phyloP scores from a whole-genome alignment of 2,329 filamentous ascomycete genomes.

The Zalaria sp. region DNA sequence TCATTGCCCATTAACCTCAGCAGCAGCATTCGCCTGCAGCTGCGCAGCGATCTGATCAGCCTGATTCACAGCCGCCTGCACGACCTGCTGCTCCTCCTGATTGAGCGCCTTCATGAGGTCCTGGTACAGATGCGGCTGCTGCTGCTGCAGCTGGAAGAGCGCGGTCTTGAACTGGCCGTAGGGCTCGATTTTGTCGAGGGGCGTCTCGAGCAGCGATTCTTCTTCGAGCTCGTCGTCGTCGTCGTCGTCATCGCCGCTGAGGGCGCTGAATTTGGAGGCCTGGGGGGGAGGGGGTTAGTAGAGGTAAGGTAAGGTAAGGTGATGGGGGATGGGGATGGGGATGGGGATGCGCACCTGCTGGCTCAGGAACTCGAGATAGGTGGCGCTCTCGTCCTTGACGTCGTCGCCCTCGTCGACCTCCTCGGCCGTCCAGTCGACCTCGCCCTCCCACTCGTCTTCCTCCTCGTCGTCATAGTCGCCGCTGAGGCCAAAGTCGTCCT shows the following conservation, averaged over 20 bases:
- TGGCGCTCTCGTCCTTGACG: constrained; percentile 76
- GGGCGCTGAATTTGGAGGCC: constrained; percentile 33
- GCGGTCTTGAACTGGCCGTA: constrained; percentile 79
- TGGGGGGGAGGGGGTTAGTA: constrained; percentile 29
- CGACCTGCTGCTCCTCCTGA: constrained; percentile 65
- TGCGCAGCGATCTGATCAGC: constrained; percentile 42
- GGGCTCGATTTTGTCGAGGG: constrained; percentile 87
- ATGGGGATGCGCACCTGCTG: constrained; percentile 28
- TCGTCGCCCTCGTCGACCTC: constrained; percentile 52
- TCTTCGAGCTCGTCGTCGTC: constrained; percentile 87
- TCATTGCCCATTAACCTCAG: too few relatives aligned
- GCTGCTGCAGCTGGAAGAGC: constrained; percentile 70
- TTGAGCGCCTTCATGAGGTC: constrained; percentile 65
- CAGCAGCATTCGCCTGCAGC: constrained; percentile 1
- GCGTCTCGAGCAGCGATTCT: constrained; percentile 81
- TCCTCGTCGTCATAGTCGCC: constrained; percentile 60
- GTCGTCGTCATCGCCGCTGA: constrained; percentile 39
- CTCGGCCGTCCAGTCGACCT: constrained; percentile 53
- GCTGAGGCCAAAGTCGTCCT: constrained; percentile 61
- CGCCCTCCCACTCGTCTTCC: constrained; percentile 65
- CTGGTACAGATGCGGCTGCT: constrained; percentile 79
- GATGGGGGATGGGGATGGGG: too few relatives aligned
- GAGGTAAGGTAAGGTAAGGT: too few relatives aligned
- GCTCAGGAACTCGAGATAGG: constrained; percentile 91
- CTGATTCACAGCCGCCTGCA: constrained; percentile 64